These are phyloP conservation scores for Vitis hybrid DNA, from an alignment of 177 flowering plant genomes.

Conservation along the genomic window DNA sequence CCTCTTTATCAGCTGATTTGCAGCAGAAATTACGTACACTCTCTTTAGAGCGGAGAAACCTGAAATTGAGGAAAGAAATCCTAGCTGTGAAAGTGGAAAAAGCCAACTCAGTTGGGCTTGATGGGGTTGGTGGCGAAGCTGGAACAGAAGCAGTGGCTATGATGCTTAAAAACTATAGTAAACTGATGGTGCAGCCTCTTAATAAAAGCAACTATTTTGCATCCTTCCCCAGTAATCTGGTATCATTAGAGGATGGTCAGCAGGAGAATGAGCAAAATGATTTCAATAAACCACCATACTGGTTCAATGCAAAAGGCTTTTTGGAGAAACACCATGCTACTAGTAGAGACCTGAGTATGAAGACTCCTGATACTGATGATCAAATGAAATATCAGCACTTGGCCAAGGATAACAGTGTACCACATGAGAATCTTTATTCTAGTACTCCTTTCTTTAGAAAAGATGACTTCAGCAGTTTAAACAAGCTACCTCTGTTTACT, in stretches of 20 bases:
- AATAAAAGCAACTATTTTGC: constrained; percentile 12
- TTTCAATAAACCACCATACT: not conserved
- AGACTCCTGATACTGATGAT: not conserved
- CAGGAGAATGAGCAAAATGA: constrained; percentile 20
- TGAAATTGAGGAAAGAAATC: constrained; percentile 66
- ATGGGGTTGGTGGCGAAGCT: constrained; percentile 26
- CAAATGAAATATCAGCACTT: constrained; percentile 13
- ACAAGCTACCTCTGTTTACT: too few species aligned
- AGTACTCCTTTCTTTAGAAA: too few species aligned
- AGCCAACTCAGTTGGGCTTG: constrained; percentile 19
- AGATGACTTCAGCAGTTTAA: too few species aligned
- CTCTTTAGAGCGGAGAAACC: constrained; percentile 54
- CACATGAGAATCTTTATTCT: too few species aligned
- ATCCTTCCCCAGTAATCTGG: constrained; percentile 18
- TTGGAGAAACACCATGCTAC: constrained; percentile 10
- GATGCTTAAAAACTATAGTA: constrained; percentile 25
- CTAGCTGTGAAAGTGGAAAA: constrained; percentile 40
- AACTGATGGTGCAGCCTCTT: constrained; percentile 24
- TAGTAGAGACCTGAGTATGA: not conserved
- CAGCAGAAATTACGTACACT: constrained; percentile 77
- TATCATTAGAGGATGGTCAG: constrained; percentile 22
- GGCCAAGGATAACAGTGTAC: too few species aligned
- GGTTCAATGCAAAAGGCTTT: not conserved
- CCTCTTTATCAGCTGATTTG: constrained; percentile 60
- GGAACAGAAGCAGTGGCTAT: constrained; percentile 23